Base-by-base conservation (phyloP, 768 basidiomycete genomes). In the Tylopilus sp. region DNA sequence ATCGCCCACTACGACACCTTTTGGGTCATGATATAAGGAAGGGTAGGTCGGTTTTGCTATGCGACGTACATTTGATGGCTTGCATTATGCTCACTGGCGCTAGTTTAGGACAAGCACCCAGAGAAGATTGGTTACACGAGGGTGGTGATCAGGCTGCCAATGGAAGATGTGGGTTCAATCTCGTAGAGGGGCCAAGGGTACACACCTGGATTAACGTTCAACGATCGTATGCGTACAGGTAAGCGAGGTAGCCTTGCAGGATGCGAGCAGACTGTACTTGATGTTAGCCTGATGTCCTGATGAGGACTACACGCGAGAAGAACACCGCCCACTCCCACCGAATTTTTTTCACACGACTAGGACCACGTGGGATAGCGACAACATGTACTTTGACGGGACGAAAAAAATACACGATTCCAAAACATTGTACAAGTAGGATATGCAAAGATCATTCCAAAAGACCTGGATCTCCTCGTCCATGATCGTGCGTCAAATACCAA, bases 1-100 rank as follows among this genome's bases (percentile, higher is more conserved):
- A 78, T 98, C 95, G 67, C 94, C 94, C 48, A 98, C 94, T 67
- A 98, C 94, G 73, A 98, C 94, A 80, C 93, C 94, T 96, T 69
- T 45, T 45, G 38, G 45, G 57, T 65, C 56, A 62, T 53, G 38
- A 53, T 26, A 53, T 64, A 71, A 63, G 78, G 74, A 66, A 60
- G 54, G 50, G 63, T 50, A 46, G 52, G 50, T 45, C 37, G 51
- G 50, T 44, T 28, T 46, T 34, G 10, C 11, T 45, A 47, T 29
- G 49, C n/a, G 51, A 74, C 84, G 57, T 63, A 90, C 91, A 93
- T 82, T 93, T 92, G 68, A 92, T 93, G 68, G 90, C 87, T 78
- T 92, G 89, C 90, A 92, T 92, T 63, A 48, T 58, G 59, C 44
- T 45, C 37, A 53, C 53, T 57, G 52, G 50, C 1, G 59, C 56